Percentiles rank a stretch among this genome's conserved stretches.
phyloP scores from a whole-genome alignment of 331 rosid genomes.

The Malus hybrid region DNA sequence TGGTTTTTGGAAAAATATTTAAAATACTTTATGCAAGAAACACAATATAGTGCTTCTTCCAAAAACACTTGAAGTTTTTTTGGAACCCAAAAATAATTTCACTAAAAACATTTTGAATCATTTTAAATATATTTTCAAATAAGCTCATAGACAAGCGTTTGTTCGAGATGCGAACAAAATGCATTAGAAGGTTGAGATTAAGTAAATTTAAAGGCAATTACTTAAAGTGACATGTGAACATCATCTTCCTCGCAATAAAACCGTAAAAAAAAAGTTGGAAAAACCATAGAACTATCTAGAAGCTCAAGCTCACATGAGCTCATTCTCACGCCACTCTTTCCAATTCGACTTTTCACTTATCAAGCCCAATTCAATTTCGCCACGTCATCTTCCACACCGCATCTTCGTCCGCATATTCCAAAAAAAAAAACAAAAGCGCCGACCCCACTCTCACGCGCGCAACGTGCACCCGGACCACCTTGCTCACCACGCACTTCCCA shows the following conservation, averaged over 20 bases:
- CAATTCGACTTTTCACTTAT: not conserved
- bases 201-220: no score
- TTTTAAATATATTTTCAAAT: no score
- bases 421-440: no score
- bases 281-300: slow-evolving; percentile 5
- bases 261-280: no score
- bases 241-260: not conserved
- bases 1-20: accelerated
- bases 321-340: not conserved
- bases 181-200: not conserved
- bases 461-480: not conserved
- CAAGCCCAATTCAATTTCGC: not conserved
- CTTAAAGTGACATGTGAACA: no score
- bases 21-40: no score
- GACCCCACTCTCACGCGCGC: not conserved
- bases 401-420: slow-evolving; percentile 4
- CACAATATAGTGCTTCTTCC: accelerated
- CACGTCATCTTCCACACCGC: not conserved
- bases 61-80: no score
- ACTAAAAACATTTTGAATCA: no score
- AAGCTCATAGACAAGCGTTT: not conserved
- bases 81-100: accelerated
- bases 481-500: not conserved
- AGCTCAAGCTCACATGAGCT: not conserved
- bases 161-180: not conserved